Evolutionary conservation across 2,329 filamentous ascomycete genomes (phyloP), one percentile per base, ranked within the genome.

Genomic region (Penicillium capsulatum): DNA sequence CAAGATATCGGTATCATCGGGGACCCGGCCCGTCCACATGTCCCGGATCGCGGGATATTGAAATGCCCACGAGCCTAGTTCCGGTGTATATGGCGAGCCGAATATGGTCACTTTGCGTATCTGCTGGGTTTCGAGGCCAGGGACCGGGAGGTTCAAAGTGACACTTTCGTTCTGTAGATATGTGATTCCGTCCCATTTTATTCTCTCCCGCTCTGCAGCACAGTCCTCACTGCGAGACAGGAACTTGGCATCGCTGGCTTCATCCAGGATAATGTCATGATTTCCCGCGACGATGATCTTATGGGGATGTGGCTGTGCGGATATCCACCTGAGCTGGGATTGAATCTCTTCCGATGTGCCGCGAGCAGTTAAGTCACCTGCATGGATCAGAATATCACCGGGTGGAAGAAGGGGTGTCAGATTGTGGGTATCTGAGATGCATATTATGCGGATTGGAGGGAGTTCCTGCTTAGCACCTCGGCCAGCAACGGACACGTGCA

Each of bases 1-100:
- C 10, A 94, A 71, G 17, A 94, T 74, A 54, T 92, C 85, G 0
- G 79, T 81, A 50, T 83, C 77, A 1, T 71, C 63, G 0, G 86
- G 86, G 2, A 92, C 71, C 3, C 73, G 80, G 41, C 75, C 75
- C 4, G 71, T 66, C 86, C 85, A 92, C 0, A 81, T 77, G 52
- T 87, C 76, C 4, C 70, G 59, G 15, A 69, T 68, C 16, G 74
- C 65, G 4, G 72, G 67, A 54, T 92, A 90, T 61, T 91, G 85
- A 51, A 91, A 91, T 0, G 77, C 86, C 69, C 83, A 83, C 13
- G 81, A 76, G 3, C 85, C 85, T 56, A 84, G 83, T 29, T 71
- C 68, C 1, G 85, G 84, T 45, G 92, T 80, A 47, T 84, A 79
- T 1, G 86, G 85, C 1, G 81, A 81, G 4, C 89, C 88, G 61